Evolutionary conservation across 179 eudicot species (phyloP).

Genomic region (Silene coronaria): DNA sequence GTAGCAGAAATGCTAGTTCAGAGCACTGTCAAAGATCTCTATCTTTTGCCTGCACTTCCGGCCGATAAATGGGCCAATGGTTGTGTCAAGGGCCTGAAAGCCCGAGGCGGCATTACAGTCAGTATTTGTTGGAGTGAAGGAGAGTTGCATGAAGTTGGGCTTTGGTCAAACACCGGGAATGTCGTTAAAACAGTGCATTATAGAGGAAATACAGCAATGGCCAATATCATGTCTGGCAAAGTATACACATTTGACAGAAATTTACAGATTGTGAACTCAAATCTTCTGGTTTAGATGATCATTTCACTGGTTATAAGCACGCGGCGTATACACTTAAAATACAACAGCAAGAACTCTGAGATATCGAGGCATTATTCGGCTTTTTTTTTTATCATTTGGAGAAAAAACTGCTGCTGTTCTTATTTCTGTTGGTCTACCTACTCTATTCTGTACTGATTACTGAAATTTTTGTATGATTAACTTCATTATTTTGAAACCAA

Average conservation of each 20-base stretch:
- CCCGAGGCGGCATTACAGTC: slow-evolving; percentile 69
- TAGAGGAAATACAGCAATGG: slow-evolving; percentile 37
- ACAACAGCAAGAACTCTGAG: no score
- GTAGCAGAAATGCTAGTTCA: slow-evolving; percentile 90
- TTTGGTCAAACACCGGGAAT: slow-evolving; percentile 41
- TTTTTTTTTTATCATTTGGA: neutral
- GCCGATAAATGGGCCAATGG: slow-evolving; percentile 75
- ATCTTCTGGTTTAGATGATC: slow-evolving; percentile 12
- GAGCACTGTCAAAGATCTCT: slow-evolving; percentile 67
- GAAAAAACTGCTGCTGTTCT: neutral
- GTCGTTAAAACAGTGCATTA: slow-evolving; percentile 45
- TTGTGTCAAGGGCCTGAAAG: slow-evolving; percentile 77
- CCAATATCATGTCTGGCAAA: slow-evolving; percentile 39
- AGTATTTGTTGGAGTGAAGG: slow-evolving; percentile 70
- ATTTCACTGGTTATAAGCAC: no score
- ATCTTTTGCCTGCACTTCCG: slow-evolving; percentile 81
- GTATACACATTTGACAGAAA: slow-evolving; percentile 51
- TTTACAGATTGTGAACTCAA: slow-evolving; percentile 44
- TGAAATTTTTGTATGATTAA: no score
- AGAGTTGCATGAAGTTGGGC: slow-evolving; percentile 52
- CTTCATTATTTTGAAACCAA: neutral
- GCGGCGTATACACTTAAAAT: no score
- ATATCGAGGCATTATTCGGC: slow-evolving; percentile 8
- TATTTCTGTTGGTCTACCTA: neutral
- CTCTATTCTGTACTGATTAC: neutral